Evolutionary conservation across 768 basidiomycete species (phyloP), one percentile per base, ranked within the genome.

Genomic region (Trametes cinnabarina): DNA sequence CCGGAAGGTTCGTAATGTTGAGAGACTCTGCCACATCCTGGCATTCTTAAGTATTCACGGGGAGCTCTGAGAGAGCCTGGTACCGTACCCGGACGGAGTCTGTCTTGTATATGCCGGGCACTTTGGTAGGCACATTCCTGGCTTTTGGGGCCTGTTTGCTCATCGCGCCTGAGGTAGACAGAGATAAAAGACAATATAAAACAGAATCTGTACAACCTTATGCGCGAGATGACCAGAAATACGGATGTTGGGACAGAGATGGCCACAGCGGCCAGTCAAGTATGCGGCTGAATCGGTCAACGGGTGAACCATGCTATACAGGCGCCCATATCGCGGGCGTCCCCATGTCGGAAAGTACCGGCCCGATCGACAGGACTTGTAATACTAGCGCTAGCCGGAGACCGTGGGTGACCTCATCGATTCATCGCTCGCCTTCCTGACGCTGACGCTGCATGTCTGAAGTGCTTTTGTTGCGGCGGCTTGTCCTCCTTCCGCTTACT

Each of bases 1-100:
- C 92, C 2, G 90, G 77, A 40, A 99, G 73, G 46, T 73, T 86
- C 14, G 85, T 74, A 55, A 98, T 85, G 58, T 86, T 86, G 30
- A 97, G 73, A 0, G 89, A 87, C 63, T 98, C 96, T 30, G 97
- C 94, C 44, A 89, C 87, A 76, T 98, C 94, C 94, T 96, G 34
- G 43, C 40, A 43, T 15, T 51, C 42, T 47, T 42, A 39, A 26
- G 35, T 7, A 42, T 22, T 19, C 14, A 59, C 54, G 50, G 35
- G 20, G 42, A 65, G 44, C 60, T 32, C 42, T 37, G 53, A 30
- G 62, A 47, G 48, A 39, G 25, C n/a, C 34, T 57, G 44, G 60
- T 41, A 41, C 61, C 71, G n/a, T 63, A 65, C 64, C 49, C 71
- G 69, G 35, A 72, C 65, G 25, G 66, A 63, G 20, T 72, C 71